Conservation (phyloP, 768 basidiomycete genomes). For the Dentipellis sp. region DNA sequence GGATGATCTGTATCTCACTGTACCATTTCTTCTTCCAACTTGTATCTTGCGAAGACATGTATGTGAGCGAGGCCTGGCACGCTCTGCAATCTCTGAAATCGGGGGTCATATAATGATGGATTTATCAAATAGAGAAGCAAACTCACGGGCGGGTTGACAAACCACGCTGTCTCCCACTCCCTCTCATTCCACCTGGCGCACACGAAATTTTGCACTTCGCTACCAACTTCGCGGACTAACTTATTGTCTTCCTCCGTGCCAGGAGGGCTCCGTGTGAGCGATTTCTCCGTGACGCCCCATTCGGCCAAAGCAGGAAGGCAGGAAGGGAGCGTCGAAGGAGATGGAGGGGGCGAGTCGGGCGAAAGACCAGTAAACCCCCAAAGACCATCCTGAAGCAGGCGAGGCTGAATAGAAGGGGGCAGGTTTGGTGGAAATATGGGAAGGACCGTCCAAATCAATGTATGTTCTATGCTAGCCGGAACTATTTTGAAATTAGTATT, state of each 20-base stretch:
- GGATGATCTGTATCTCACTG: neutral
- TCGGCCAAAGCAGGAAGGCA: slow-evolving; percentile 58
- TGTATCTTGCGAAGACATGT: slow-evolving; percentile 75
- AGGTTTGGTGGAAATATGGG: slow-evolving; percentile 60
- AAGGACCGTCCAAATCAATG: slow-evolving; percentile 67
- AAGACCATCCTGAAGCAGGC: slow-evolving; percentile 66
- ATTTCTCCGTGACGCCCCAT: slow-evolving; percentile 61
- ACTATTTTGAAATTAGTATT: slow-evolving; percentile 28
- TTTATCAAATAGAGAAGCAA: neutral
- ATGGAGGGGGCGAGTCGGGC: slow-evolving; percentile 37
- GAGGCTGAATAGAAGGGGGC: slow-evolving; percentile 38
- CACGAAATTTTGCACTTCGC: slow-evolving; percentile 56
- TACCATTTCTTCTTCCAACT: slow-evolving; percentile 20
- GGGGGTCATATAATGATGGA: neutral
- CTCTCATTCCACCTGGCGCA: slow-evolving; percentile 55
- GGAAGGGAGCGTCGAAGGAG: slow-evolving; percentile 46
- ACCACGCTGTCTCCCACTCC: slow-evolving; percentile 90
- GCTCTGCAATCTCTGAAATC: slow-evolving; percentile 63
- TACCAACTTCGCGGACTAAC: slow-evolving; percentile 40
- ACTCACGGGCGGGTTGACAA: slow-evolving; percentile 79
- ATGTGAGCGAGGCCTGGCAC: slow-evolving; percentile 74
- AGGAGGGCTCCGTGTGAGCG: slow-evolving; percentile 41
- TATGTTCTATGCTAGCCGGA: slow-evolving; percentile 64
- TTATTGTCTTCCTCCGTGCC: slow-evolving; percentile 45
- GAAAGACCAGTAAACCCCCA: slow-evolving; percentile 71